Evolutionary conservation across 352 stramenopile species (phyloP), one percentile per base, ranked within the genome.

Genomic region (Phytophthora megakarya): DNA sequence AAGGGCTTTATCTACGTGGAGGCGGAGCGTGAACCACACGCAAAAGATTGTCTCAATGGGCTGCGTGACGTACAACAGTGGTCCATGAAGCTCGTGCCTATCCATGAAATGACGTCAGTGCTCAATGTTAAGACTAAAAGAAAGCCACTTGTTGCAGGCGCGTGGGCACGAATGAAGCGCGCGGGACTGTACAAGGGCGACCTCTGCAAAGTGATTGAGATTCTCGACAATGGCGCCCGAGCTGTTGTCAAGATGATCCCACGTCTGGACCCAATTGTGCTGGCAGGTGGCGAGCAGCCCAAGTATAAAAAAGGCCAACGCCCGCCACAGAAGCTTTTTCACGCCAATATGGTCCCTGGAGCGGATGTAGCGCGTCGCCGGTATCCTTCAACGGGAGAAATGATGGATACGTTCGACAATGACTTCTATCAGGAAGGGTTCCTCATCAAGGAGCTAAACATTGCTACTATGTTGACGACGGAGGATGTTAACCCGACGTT

Each of bases 1-100:
- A 96, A 96, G 57, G 88, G 88, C 0, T 96, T 95, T 60, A 93
- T 96, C 56, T 96, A 96, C 59, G 85, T 96, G 21, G 88, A 96
- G 51, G 88, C 88, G 0, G 88, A 96, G 54, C 83, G 88, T 26
- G 88, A 96, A 53, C 85, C 88, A 10, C 88, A 95, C 33, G 86
- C 85, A 2, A 92, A 93, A 57, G 86, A 96, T 44, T 88, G 85
- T 8, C 68, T 96, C 13, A 94, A 91, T 39, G 88, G 88, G 7
- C 73, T 96, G 13, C 84, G 86, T 53, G 86, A 95, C 43, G 84
- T 96, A 47, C 78, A 90, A 52, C 84, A 89, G 68, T 95, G 90
- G 76, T 92, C 85, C 19, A 92, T 96, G 84, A 95, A 96, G 66
- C 72, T 96, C 2, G 88, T 96, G 13, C 88, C 88, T 13, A 89